A percentile compares a stretch with the other conserved stretches of the same genome.
These are phyloP conservation scores for Candida tammaniensis DNA, from an alignment of 805 yeast genomes.

Conservation along the genomic window DNA sequence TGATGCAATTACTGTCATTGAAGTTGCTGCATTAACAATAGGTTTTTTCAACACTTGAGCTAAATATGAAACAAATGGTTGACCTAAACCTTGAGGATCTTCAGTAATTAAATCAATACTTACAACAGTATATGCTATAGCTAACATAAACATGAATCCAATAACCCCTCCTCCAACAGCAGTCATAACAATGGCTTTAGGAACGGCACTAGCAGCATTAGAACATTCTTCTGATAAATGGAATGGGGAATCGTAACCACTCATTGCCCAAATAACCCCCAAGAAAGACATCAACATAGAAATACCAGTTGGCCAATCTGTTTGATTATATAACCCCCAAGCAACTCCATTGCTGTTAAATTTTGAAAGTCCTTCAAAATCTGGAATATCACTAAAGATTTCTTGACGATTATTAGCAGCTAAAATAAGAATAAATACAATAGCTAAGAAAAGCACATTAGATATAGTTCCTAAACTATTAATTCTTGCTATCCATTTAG, in stretches of 20 bases:
- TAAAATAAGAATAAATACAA: conserved; percentile 53
- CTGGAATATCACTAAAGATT: conserved; percentile 16
- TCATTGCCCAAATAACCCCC: conserved; percentile 71
- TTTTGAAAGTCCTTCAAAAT: conserved; percentile 28
- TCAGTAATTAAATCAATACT: conserved; percentile 45
- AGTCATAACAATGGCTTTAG: conserved; percentile 64
- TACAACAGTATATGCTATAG: conserved; percentile 59
- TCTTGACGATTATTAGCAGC: conserved; percentile 47
- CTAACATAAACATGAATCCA: conserved; percentile 57
- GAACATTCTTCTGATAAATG: conserved; percentile 72
- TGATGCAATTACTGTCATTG: conserved; percentile 38
- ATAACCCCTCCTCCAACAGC: conserved; percentile 52
- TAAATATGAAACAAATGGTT: conserved; percentile 57
- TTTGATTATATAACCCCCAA: conserved; percentile 55
- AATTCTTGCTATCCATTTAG: conserved; percentile 51
- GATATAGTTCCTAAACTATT: conserved; percentile 48
- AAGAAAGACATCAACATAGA: conserved; percentile 54
- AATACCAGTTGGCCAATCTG: conserved; percentile 64
- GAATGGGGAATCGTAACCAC: conserved; percentile 74
- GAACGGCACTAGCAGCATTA: conserved; percentile 62
- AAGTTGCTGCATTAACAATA: conserved; percentile 33
- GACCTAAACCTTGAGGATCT: conserved; percentile 50
- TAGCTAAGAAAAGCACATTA: conserved; percentile 47
- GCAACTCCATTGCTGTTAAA: conserved; percentile 49
- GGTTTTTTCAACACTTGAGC: conserved; percentile 45